Evolutionary conservation across 2,329 filamentous ascomycete species (phyloP).

Genomic region (Fusarium ramigenum): DNA sequence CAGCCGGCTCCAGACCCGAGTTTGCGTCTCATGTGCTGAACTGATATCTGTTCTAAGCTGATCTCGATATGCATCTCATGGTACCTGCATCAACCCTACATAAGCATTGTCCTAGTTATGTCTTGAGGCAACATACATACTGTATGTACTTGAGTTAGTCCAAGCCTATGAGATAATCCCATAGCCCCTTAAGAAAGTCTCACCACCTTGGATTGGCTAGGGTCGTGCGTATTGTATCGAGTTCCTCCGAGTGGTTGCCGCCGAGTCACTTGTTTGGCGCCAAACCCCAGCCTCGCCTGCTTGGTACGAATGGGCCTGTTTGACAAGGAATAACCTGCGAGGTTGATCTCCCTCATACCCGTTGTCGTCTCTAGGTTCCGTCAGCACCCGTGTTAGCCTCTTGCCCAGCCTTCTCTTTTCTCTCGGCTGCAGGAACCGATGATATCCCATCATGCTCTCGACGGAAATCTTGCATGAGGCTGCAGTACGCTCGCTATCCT

Average conservation of each 20-base stretch:
- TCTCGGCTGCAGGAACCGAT: constrained; percentile 25
- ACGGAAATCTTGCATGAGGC: constrained; percentile 46
- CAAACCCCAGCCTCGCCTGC: constrained; percentile 22
- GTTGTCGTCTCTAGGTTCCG: constrained; percentile 5
- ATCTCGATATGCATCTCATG: constrained; percentile 15
- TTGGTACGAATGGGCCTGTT: background rate
- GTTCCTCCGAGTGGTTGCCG: constrained; percentile 3
- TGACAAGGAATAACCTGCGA: constrained; percentile 22
- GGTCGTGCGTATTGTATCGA: constrained; percentile 1
- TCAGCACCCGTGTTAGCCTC: background rate
- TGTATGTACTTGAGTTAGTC: background rate
- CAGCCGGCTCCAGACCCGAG: constrained; percentile 6
- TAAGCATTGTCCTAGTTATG: background rate
- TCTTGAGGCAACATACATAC: background rate
- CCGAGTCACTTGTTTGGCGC: background rate
- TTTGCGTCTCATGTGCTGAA: constrained; percentile 11
- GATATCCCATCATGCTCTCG: constrained; percentile 35
- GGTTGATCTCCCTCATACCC: constrained; percentile 7
- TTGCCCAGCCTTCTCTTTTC: constrained; percentile 22
- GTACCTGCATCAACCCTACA: constrained; percentile 32
- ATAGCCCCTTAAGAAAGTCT: background rate
- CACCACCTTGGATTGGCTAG: background rate
- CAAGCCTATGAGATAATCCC: background rate
- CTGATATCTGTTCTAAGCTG: background rate
- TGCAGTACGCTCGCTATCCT: constrained; percentile 27